A percentile compares a stretch with the other conserved stretches of the same genome.
Conservation (phyloP, 306 rosid genomes). For the Abrus precatorius region DNA sequence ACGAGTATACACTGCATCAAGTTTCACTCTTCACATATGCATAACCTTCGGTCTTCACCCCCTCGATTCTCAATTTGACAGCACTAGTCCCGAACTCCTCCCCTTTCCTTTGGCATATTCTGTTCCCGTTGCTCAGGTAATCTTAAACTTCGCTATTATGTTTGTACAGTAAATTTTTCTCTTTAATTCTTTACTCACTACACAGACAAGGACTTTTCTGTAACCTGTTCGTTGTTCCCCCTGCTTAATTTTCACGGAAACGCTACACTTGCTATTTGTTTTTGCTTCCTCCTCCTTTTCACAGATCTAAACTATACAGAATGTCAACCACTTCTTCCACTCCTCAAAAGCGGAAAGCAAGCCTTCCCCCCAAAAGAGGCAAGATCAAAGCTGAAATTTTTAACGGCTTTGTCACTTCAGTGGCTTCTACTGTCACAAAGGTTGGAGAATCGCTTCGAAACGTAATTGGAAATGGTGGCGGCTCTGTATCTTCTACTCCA, state of each 20-base stretch:
- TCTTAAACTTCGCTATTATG: not conserved
- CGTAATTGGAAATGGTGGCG: not conserved
- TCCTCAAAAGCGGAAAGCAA: not conserved
- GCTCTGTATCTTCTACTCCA: conserved; percentile 39
- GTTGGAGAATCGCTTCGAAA: conserved; percentile 15
- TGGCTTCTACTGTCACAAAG: conserved; percentile 32
- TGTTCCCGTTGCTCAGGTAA: not conserved
- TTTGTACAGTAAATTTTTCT: not conserved
- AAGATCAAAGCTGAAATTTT: conserved; percentile 44
- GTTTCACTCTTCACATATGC: too few species aligned
- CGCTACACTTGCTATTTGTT: not conserved
- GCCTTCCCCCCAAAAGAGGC: conserved; percentile 38
- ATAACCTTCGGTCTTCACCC: too few species aligned
- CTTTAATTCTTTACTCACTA: not conserved
- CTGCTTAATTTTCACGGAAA: too few species aligned
- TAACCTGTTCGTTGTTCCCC: not conserved
- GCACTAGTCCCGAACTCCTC: too few species aligned
- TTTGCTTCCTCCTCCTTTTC: not conserved
- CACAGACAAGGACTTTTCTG: not conserved
- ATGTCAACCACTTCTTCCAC: conserved; percentile 31
- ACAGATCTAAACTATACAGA: not conserved
- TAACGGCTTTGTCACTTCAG: not conserved
- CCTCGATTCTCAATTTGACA: too few species aligned
- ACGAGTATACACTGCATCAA: too few species aligned
- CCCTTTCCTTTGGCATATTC: not conserved